Percentiles rank a stretch among this genome's conserved stretches.
phyloP scores from a whole-genome alignment of 129 eudicot genomes.

The Saposhnikovia divaricata region DNA sequence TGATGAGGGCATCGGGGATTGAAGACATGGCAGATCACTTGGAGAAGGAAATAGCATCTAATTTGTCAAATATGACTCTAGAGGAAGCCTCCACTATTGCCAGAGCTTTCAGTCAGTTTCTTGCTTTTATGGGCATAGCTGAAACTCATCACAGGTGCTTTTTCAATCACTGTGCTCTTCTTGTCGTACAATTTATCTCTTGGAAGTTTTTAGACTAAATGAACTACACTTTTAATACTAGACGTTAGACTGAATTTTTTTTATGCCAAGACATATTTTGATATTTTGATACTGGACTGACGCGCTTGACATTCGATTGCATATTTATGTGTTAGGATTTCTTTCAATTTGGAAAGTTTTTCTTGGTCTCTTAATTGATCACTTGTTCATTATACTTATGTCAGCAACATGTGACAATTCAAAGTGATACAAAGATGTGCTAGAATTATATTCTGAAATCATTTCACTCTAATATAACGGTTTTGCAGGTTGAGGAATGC shows the following conservation, averaged over 20 bases:
- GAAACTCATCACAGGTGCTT: conserved; percentile 92
- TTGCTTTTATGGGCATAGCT: conserved; percentile 79
- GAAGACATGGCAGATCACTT: conserved; percentile 78
- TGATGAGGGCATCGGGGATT: conserved; percentile 68
- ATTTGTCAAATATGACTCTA: conserved; percentile 69
- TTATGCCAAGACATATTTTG: neutral
- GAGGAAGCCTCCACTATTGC: conserved; percentile 80
- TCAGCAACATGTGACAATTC: neutral
- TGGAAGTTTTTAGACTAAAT: neutral
- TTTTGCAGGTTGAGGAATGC: conserved; percentile 60
- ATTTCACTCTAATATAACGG: neutral
- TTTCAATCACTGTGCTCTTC: conserved; percentile 12
- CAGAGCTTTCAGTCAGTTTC: conserved; percentile 84
- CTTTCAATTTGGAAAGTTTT: neutral
- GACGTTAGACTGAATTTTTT: neutral
- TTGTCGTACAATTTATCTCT: neutral
- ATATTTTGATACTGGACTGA: neutral
- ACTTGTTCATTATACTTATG: neutral
- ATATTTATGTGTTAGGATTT: neutral
- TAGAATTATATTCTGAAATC: neutral
- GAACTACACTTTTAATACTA: neutral
- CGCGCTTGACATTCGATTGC: neutral
- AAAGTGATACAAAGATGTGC: neutral
- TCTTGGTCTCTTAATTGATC: neutral
- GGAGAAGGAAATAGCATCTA: conserved; percentile 75